Percentiles rank a stretch among this genome's conserved stretches.
Conservation (phyloP, 1,284 basidiomycete genomes). For the Trichosporon sp. region DNA sequence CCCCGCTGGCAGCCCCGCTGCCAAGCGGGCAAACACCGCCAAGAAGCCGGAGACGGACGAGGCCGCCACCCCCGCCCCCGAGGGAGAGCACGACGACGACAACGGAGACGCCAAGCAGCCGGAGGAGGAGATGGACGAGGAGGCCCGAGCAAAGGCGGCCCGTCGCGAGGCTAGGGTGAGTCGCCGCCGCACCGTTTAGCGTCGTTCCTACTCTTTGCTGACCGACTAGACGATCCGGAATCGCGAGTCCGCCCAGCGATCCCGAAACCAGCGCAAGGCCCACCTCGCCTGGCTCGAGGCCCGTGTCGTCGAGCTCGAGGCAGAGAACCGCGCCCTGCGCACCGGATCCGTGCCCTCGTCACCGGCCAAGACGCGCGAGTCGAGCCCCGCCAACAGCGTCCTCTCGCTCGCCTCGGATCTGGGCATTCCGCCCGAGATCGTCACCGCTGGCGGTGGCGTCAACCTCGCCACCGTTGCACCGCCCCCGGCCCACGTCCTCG, state of each 20-base stretch:
- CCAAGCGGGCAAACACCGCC: slow-evolving; percentile 17
- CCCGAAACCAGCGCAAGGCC: slow-evolving; percentile 46
- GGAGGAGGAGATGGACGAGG: slow-evolving; percentile 27
- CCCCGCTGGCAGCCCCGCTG: slow-evolving; percentile 10
- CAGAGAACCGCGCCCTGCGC: slow-evolving; percentile 40
- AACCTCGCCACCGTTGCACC: slow-evolving; percentile 41
- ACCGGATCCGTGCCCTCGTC: slow-evolving; percentile 17
- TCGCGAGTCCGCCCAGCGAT: slow-evolving; percentile 45
- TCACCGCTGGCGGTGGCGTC: slow-evolving; percentile 34
- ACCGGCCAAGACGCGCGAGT: slow-evolving; percentile 23
- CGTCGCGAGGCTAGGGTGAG: slow-evolving; percentile 43
- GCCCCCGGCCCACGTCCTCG: slow-evolving; percentile 31
- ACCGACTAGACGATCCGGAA: slow-evolving; percentile 39
- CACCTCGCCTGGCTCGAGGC: slow-evolving; percentile 45
- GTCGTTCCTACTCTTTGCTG: background rate
- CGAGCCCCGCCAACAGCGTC: slow-evolving; percentile 36
- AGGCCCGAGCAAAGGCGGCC: slow-evolving; percentile 33
- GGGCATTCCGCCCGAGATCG: slow-evolving; percentile 35
- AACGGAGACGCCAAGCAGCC: slow-evolving; percentile 10
- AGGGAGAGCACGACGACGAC: slow-evolving; percentile 22
- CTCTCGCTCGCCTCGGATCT: slow-evolving; percentile 36
- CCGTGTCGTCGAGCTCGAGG: slow-evolving; percentile 45
- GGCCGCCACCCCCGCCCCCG: background rate
- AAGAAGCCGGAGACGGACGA: background rate
- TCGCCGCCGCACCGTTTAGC: slow-evolving; percentile 1